phyloP scores from a whole-genome alignment of 176 grass and related monocot genomes.

The Cenchrus fungigraminus region DNA sequence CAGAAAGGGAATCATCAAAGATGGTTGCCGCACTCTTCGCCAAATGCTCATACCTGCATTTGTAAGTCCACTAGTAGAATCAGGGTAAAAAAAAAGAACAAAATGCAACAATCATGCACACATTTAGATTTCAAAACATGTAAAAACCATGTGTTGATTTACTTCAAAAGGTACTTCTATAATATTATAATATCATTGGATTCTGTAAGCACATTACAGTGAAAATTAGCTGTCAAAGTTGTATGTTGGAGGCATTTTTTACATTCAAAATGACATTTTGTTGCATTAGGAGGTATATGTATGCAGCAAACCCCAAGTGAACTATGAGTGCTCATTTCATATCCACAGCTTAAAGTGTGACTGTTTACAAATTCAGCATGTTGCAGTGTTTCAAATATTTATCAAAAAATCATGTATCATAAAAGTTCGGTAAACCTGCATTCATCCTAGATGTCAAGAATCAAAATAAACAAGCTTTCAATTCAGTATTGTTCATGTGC shows the following conservation, averaged over 20 bases:
- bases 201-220: neutral
- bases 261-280: neutral
- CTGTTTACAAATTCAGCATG: neutral
- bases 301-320: neutral
- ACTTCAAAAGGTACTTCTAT: neutral
- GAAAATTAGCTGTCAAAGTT: slow-evolving; percentile 6
- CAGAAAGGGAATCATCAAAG: slow-evolving; percentile 98
- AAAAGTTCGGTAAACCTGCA: neutral
- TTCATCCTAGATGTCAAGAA: neutral
- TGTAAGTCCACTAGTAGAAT: slow-evolving; percentile 40
- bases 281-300: neutral
- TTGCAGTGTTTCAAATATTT: neutral
- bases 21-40: slow-evolving; percentile 86
- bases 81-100: slow-evolving; percentile 19
- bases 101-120: neutral
- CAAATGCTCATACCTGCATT: slow-evolving; percentile 89
- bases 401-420: neutral
- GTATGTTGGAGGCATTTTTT: neutral
- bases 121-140: slow-evolving; percentile 6
- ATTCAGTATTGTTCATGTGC: neutral
- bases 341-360: neutral
- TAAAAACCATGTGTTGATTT: neutral
- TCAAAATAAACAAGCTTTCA: slow-evolving; percentile 6
- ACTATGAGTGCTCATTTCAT: neutral
- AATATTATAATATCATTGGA: neutral